A percentile compares a stretch with the other conserved stretches of the same genome.
Evolutionary conservation across 805 yeast species (phyloP).

Genomic region (Nakazawaea ambrosiae): DNA sequence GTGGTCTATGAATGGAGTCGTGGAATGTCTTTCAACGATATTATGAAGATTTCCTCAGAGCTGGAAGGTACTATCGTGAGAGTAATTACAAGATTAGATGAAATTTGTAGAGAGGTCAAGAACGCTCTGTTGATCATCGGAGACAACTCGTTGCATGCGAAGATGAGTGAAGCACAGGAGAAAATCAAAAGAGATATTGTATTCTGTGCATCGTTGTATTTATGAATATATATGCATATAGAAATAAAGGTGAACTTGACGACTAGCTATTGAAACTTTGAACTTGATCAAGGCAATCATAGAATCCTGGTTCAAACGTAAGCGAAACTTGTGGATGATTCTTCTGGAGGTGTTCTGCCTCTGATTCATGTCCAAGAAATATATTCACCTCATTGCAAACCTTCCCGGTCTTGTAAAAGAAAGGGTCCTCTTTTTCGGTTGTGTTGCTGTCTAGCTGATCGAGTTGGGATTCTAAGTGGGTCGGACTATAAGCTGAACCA

Average conservation of each 20-base stretch:
- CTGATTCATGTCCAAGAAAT: no score
- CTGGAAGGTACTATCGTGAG: constrained; percentile 97
- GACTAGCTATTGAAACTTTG: no score
- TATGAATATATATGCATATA: background rate
- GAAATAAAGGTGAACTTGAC: background rate
- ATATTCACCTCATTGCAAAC: no score
- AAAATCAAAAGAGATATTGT: constrained; percentile 94
- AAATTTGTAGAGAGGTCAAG: constrained; percentile 89
- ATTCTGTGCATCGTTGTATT: constrained; percentile 88
- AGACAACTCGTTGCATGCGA: constrained; percentile 80
- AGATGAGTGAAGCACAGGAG: constrained; percentile 91
- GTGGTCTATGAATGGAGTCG: constrained; percentile 98
- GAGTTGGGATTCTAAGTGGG: no score
- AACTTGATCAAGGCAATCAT: no score
- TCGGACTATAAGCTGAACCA: no score
- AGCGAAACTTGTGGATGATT: no score
- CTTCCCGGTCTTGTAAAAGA: no score
- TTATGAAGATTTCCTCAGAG: constrained; percentile 81
- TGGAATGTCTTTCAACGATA: constrained; percentile 85
- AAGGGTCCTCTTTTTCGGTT: no score
- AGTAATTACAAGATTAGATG: constrained; percentile 90
- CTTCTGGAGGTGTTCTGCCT: no score
- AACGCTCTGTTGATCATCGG: constrained; percentile 94
- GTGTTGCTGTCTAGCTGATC: no score
- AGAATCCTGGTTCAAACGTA: no score